Evolutionary conservation across 176 grass and related monocot species (phyloP).

Genomic region (Otatea glauca): DNA sequence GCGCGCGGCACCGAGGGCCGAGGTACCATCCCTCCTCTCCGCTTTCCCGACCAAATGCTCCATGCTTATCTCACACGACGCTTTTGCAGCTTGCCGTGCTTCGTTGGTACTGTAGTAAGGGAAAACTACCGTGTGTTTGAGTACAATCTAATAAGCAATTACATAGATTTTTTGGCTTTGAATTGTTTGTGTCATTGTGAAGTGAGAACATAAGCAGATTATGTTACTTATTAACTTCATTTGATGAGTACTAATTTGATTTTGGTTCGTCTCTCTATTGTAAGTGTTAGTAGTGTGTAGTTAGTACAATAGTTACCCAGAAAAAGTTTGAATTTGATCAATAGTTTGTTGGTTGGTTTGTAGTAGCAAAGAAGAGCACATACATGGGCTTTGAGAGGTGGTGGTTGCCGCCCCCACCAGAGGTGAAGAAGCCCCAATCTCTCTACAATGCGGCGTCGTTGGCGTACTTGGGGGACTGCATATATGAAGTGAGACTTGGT

Average conservation of each 20-base stretch:
- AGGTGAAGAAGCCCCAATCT: slow-evolving; percentile 86
- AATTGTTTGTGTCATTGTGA: neutral
- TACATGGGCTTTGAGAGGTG: slow-evolving; percentile 90
- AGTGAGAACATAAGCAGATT: neutral
- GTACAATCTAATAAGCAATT: neutral
- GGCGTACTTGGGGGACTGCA: slow-evolving; percentile 98
- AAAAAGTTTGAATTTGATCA: neutral
- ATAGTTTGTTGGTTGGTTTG: slow-evolving; percentile 30
- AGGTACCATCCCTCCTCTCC: slow-evolving; percentile 30
- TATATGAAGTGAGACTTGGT: slow-evolving; percentile 74
- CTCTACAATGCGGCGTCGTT: slow-evolving; percentile 78
- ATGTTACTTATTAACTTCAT: neutral
- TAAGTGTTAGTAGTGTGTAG: neutral
- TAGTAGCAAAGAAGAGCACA: slow-evolving; percentile 57
- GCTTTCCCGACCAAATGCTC: neutral
- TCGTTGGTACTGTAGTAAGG: neutral
- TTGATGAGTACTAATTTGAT: slow-evolving; percentile 3
- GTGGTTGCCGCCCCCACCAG: slow-evolving; percentile 73
- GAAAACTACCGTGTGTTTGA: neutral
- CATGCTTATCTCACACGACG: neutral
- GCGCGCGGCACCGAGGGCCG: slow-evolving; percentile 50
- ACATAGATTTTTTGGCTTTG: neutral
- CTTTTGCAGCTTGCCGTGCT: neutral
- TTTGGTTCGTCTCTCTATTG: neutral
- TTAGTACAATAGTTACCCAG: neutral